Percentiles rank a stretch among this genome's conserved stretches.
phyloP scores from a whole-genome alignment of 108 stramenopile species.

The Aurantiochytrium sp. region DNA sequence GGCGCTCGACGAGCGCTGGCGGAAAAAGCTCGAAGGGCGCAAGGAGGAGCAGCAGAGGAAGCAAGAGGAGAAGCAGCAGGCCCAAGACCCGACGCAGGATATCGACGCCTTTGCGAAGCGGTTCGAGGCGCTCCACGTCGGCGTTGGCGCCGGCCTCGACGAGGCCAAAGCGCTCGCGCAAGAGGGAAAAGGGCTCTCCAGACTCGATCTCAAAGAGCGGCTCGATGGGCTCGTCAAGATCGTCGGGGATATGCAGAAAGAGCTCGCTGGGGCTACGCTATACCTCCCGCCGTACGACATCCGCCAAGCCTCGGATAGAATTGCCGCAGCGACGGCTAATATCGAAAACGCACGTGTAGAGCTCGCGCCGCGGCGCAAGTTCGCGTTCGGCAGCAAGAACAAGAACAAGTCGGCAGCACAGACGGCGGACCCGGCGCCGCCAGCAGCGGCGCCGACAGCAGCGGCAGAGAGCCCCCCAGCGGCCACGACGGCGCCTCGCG shows the following conservation, averaged over 20 bases:
- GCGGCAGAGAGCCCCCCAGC: not conserved
- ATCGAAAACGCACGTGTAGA: conserved; percentile 41
- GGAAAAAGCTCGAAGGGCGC: not conserved
- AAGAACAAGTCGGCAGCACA: not conserved
- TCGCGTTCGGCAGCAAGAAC: conserved; percentile 30
- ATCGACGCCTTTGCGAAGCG: not conserved
- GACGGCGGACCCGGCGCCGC: not conserved
- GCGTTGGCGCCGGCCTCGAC: not conserved
- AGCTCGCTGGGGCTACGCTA: conserved; percentile 42
- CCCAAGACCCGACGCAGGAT: not conserved
- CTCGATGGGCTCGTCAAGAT: not conserved
- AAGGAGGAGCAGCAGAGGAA: not conserved
- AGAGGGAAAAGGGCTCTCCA: too few species aligned
- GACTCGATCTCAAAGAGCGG: not conserved
- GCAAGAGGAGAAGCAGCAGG: not conserved
- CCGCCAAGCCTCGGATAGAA: conserved; percentile 43
- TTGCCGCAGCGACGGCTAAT: conserved; percentile 6
- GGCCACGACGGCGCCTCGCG: not conserved
- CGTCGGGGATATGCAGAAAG: conserved; percentile 31
- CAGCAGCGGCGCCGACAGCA: not conserved
- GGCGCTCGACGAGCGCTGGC: not conserved
- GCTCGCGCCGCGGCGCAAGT: conserved; percentile 42
- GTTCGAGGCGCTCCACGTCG: not conserved
- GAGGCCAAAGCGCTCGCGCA: not conserved
- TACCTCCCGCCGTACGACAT: conserved; percentile 52